Evolutionary conservation across 2,329 filamentous ascomycete genomes (phyloP).

Genomic region (Claviceps lovelessii): DNA sequence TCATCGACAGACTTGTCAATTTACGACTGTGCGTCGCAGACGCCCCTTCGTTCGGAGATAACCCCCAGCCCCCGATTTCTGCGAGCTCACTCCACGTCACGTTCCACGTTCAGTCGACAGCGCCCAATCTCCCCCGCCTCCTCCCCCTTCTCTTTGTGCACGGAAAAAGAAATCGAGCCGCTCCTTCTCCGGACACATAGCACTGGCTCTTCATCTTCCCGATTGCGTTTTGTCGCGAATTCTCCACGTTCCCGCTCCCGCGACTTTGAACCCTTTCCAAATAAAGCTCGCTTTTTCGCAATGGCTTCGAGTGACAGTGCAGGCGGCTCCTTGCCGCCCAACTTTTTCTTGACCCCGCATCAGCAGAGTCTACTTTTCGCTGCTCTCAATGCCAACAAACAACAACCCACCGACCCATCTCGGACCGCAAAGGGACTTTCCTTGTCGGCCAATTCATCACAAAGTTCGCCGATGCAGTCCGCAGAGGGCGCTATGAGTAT

Average conservation of each 20-base stretch:
- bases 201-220: background rate
- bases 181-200: background rate
- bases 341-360: conserved; percentile 58
- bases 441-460: conserved; percentile 34
- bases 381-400: conserved; percentile 58
- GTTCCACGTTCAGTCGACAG: background rate
- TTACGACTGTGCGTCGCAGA: background rate
- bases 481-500: conserved; percentile 27
- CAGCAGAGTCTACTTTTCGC: conserved; percentile 65
- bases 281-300: background rate
- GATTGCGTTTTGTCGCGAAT: no score
- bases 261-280: background rate
- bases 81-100: background rate
- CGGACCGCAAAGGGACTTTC: conserved; percentile 25
- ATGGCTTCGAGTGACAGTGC: conserved; percentile 39
- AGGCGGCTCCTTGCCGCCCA: conserved; percentile 28
- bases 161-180: background rate
- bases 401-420: conserved; percentile 19
- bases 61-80: background rate
- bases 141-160: background rate
- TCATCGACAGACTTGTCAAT: background rate
- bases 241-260: background rate
- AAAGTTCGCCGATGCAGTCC: conserved; percentile 31
- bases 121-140: no score
- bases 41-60: background rate